Evolutionary conservation across 306 rosid genomes (phyloP).

Genomic region (Arachis stenosperma): DNA sequence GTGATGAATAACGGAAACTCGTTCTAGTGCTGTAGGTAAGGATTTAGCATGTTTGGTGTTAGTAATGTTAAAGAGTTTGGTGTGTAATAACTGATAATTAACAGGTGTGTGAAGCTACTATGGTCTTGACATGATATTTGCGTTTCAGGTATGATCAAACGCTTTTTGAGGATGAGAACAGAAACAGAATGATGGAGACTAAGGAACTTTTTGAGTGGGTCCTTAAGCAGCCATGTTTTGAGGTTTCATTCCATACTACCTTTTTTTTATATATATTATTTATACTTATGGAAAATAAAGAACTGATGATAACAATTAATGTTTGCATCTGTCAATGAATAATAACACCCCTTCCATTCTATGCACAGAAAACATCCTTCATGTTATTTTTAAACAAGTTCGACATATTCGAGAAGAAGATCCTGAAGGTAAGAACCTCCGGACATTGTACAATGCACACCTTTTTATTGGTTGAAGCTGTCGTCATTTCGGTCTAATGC

Average conservation of each 20-base stretch:
- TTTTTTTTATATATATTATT: too few relatives aligned
- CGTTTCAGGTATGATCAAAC: constrained; percentile 93
- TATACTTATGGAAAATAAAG: too few relatives aligned
- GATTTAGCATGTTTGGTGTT: neutral
- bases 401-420: constrained; percentile 95
- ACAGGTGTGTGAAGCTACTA: constrained; percentile 26
- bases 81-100: constrained; percentile 8
- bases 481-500: constrained; percentile 42
- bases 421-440: constrained; percentile 66
- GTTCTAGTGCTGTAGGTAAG: neutral
- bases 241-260: constrained; percentile 51
- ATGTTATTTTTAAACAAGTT: constrained; percentile 97
- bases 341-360: constrained; percentile 34
- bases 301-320: neutral
- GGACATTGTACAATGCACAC: neutral
- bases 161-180: constrained; percentile 94
- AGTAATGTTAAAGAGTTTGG: constrained; percentile 5
- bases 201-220: constrained; percentile 97
- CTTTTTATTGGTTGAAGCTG: constrained; percentile 33
- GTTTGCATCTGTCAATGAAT: constrained; percentile 17
- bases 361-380: constrained; percentile 92
- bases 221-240: constrained; percentile 92
- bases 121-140: constrained; percentile 35
- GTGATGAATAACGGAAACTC: neutral
- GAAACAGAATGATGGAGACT: constrained; percentile 93